Evolutionary conservation across 441 rosid genomes (phyloP).

Genomic region (Pelargonium citronellum): DNA sequence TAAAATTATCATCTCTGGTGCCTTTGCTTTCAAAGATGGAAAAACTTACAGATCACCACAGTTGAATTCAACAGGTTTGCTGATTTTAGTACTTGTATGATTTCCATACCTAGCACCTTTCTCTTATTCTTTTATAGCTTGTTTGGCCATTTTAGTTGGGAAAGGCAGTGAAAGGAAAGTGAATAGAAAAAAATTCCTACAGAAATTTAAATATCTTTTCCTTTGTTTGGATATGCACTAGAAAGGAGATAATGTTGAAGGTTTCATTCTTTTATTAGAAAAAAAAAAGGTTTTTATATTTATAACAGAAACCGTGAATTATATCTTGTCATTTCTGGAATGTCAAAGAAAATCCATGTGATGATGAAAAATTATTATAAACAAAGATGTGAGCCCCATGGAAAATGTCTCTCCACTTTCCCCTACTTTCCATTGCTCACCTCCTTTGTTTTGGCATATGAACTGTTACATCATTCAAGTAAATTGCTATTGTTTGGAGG

Average conservation of each 20-base stretch:
- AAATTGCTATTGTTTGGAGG: neutral
- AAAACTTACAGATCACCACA: conserved; percentile 46
- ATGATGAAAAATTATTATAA: neutral
- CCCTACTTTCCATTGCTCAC: neutral
- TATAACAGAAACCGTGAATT: conserved; percentile 3
- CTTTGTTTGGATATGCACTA: neutral
- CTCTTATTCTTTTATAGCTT: neutral
- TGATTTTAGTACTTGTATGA: neutral
- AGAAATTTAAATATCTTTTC: neutral
- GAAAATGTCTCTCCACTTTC: neutral
- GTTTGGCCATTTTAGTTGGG: neutral
- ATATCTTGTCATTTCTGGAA: neutral
- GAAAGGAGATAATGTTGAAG: neutral
- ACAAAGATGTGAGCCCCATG: neutral
- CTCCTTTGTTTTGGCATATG: neutral
- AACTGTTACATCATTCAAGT: neutral
- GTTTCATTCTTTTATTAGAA: neutral
- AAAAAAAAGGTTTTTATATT: neutral
- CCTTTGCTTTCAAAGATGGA: conserved; percentile 48
- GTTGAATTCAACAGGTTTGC: conserved; percentile 36
- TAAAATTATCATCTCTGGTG: conserved; percentile 54
- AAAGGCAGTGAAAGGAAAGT: neutral
- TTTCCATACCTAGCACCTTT: neutral
- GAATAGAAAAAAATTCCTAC: neutral
- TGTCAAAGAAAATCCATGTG: neutral